These are phyloP conservation scores for Dendrobium huoshanense DNA, from an alignment of 106 monocot species.

Conservation along the genomic window DNA sequence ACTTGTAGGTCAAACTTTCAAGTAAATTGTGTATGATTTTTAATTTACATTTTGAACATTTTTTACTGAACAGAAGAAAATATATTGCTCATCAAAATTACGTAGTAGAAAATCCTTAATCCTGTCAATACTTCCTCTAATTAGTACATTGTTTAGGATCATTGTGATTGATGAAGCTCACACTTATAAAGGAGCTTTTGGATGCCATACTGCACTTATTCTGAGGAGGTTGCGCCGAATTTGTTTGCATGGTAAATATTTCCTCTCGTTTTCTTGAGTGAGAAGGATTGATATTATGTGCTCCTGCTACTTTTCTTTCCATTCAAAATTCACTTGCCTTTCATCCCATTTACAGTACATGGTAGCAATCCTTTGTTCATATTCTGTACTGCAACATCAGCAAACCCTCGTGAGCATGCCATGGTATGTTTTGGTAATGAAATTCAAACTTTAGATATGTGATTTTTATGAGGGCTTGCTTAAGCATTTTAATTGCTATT, in stretches of 20 bases:
- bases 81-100: not conserved
- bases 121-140: conserved; percentile 5
- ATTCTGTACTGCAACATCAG: conserved; percentile 93
- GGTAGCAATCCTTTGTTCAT: conserved; percentile 76
- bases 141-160: conserved; percentile 33
- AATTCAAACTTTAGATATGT: not conserved
- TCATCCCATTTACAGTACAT: conserved; percentile 49
- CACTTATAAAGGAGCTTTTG: conserved; percentile 91
- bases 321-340: not conserved
- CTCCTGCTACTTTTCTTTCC: not conserved
- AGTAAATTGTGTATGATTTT: not conserved
- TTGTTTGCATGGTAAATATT: conserved; percentile 63
- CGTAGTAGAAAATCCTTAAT: not conserved
- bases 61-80: not conserved
- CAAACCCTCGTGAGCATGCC: conserved; percentile 85
- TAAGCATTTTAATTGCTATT: not conserved
- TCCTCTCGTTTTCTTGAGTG: not conserved
- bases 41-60: not conserved
- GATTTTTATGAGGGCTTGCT: not conserved
- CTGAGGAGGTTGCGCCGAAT: conserved; percentile 70
- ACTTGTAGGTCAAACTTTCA: not conserved
- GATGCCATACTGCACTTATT: conserved; percentile 83
- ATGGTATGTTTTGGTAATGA: conserved; percentile 50
- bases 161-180: conserved; percentile 95
- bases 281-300: not conserved